phyloP scores from a whole-genome alignment of 2,329 filamentous ascomycete genomes.

The Leptosphaerulina australis region DNA sequence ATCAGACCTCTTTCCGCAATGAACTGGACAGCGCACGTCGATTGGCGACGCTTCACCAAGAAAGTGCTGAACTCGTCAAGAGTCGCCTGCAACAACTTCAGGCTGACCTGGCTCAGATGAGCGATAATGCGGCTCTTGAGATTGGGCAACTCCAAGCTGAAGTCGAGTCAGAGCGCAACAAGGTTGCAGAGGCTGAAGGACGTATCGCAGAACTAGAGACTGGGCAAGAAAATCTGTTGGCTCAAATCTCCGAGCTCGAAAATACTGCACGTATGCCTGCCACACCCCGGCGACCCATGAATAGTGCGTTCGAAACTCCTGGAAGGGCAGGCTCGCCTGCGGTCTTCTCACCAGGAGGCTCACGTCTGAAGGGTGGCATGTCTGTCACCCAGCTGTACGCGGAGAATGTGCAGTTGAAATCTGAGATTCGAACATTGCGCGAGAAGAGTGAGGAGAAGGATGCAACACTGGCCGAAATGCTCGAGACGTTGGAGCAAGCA shows the following conservation, averaged over 20 bases:
- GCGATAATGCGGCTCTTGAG: conserved; percentile 69
- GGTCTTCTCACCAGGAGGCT: conserved; percentile 60
- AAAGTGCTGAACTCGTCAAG: conserved; percentile 74
- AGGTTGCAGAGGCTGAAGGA: conserved; percentile 66
- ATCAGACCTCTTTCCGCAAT: conserved; percentile 84
- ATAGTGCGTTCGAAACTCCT: conserved; percentile 59
- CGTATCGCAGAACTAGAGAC: conserved; percentile 70
- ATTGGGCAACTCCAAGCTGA: conserved; percentile 57
- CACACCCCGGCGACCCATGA: conserved; percentile 60
- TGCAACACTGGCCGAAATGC: conserved; percentile 81
- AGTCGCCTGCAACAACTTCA: conserved; percentile 74
- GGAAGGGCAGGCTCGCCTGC: conserved; percentile 58
- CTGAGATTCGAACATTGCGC: conserved; percentile 74
- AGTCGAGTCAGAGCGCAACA: conserved; percentile 59
- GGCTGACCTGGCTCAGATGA: conserved; percentile 65
- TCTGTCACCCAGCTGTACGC: conserved; percentile 68
- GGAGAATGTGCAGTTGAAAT: conserved; percentile 68
- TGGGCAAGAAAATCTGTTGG: conserved; percentile 65
- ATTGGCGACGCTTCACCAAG: conserved; percentile 80
- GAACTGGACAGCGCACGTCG: conserved; percentile 82
- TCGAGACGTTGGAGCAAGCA: conserved; percentile 82
- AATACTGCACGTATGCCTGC: conserved; percentile 48
- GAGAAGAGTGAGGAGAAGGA: conserved; percentile 75
- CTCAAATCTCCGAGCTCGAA: conserved; percentile 56
- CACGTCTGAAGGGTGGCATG: conserved; percentile 60